A percentile compares a stretch with the other conserved stretches of the same genome.
Evolutionary conservation across 805 yeast species (phyloP).

Genomic region (Naumovozyma dairenensis): DNA sequence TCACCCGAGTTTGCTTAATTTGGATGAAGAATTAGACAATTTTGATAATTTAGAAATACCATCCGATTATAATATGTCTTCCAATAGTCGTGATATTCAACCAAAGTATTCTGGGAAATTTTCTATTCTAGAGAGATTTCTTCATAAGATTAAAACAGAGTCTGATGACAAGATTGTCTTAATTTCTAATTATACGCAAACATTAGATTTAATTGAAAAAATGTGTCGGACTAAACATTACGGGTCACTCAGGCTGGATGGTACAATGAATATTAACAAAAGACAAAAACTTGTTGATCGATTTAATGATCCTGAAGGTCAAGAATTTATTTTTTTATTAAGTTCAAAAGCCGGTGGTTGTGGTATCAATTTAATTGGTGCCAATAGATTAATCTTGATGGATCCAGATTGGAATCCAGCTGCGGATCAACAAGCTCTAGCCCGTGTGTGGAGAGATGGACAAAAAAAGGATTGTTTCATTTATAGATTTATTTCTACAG

Average conservation of each 20-base stretch:
- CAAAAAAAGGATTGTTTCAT: constrained; percentile 95
- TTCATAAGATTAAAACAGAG: constrained; percentile 62
- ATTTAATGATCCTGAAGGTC: constrained; percentile 81
- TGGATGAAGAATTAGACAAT: constrained; percentile 59
- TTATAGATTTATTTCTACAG: constrained; percentile 87
- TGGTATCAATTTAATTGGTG: constrained; percentile 95
- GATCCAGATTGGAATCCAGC: constrained; percentile 99
- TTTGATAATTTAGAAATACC: constrained; percentile 52
- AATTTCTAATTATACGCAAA: constrained; percentile 90
- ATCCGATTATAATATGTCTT: constrained; percentile 45
- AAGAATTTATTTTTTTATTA: constrained; percentile 76
- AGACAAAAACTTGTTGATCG: constrained; percentile 86
- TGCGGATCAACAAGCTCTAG: constrained; percentile 93
- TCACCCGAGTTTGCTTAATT: constrained; percentile 77
- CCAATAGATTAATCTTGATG: constrained; percentile 75
- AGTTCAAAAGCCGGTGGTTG: constrained; percentile 98
- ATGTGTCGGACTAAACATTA: constrained; percentile 70
- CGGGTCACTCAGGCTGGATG: constrained; percentile 79
- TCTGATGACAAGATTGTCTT: constrained; percentile 92
- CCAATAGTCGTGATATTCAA: constrained; percentile 46
- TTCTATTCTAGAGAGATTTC: constrained; percentile 72
- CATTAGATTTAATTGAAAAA: constrained; percentile 80
- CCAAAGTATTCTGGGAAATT: constrained; percentile 84
- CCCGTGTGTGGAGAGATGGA: constrained; percentile 98
- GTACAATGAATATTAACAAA: constrained; percentile 84